Evolutionary conservation across 2,329 filamentous ascomycete species (phyloP).

Genomic region (Aureobasidium sp.): DNA sequence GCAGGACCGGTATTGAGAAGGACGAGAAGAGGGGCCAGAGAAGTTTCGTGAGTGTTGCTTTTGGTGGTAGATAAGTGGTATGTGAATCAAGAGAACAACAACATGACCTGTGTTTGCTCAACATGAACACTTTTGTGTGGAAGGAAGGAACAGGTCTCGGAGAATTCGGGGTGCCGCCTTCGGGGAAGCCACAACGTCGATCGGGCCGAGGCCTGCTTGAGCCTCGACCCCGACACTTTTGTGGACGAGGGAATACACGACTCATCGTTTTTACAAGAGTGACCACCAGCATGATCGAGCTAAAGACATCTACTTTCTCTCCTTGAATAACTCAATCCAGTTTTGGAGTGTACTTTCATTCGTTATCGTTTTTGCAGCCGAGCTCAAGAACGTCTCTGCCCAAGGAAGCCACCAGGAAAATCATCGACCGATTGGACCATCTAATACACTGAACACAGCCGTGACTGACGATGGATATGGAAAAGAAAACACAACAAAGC

Average conservation of each 20-base stretch:
- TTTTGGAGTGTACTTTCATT: not conserved
- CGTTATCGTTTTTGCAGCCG: not conserved
- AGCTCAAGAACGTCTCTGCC: not conserved
- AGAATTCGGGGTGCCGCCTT: not conserved
- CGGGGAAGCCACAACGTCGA: slow-evolving; percentile 1
- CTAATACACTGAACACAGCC: not conserved
- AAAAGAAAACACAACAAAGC: not conserved
- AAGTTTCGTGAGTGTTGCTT: slow-evolving; percentile 26
- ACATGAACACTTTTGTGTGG: not conserved
- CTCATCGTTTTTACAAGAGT: not conserved
- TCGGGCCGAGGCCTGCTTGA: slow-evolving; percentile 5
- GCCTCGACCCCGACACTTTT: not conserved
- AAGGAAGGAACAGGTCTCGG: not conserved
- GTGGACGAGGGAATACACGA: not conserved
- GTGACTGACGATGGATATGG: not conserved
- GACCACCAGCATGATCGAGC: not conserved
- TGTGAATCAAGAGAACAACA: not conserved
- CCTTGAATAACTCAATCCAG: not conserved
- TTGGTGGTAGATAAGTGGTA: not conserved
- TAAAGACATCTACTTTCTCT: not conserved
- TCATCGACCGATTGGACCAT: not conserved
- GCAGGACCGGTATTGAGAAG: slow-evolving; percentile 28
- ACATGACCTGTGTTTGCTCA: not conserved
- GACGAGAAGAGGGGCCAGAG: slow-evolving; percentile 24
- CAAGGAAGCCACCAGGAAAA: not conserved